Conservation (phyloP, 257 asterid genomes). For the Nicotiana benthamiana region DNA sequence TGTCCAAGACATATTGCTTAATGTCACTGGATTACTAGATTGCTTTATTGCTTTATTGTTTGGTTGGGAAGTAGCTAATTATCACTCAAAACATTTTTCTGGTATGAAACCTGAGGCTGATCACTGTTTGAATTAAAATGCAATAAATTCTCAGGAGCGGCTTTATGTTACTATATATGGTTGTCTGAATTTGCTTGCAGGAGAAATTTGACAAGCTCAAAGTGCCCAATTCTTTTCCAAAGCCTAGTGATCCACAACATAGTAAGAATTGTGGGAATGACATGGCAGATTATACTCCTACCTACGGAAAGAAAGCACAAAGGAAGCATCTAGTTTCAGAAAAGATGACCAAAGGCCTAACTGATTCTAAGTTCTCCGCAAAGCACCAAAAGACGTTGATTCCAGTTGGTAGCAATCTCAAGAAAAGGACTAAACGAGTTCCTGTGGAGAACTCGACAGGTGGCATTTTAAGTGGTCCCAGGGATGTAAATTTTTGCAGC, state of each 20-base stretch:
- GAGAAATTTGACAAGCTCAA: slow-evolving; percentile 28
- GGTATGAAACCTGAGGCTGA: not conserved
- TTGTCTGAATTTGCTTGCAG: slow-evolving; percentile 26
- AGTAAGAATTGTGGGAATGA: slow-evolving; percentile 18
- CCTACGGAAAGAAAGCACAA: slow-evolving; percentile 23
- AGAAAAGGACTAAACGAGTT: slow-evolving; percentile 14
- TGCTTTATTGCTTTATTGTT: not conserved
- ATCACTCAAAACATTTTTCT: not conserved
- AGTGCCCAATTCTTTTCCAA: slow-evolving; percentile 18
- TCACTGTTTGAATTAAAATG: not conserved
- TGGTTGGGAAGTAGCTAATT: not conserved
- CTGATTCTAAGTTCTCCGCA: slow-evolving; percentile 18
- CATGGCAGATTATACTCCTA: slow-evolving; percentile 10
- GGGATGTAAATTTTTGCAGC: slow-evolving; percentile 10
- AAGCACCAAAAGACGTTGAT: slow-evolving; percentile 20
- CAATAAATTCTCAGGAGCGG: not conserved
- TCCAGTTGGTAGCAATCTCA: slow-evolving; percentile 29
- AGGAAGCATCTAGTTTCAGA: slow-evolving; percentile 14
- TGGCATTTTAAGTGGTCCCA: slow-evolving; percentile 18
- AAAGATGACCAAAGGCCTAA: slow-evolving; percentile 17
- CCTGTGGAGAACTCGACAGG: slow-evolving; percentile 17
- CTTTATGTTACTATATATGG: not conserved
- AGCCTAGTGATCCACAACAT: slow-evolving; percentile 17
- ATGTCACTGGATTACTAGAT: not conserved
- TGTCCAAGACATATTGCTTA: not conserved